Evolutionary conservation across 805 yeast species (phyloP).

Genomic region (Myxozyma geophila): DNA sequence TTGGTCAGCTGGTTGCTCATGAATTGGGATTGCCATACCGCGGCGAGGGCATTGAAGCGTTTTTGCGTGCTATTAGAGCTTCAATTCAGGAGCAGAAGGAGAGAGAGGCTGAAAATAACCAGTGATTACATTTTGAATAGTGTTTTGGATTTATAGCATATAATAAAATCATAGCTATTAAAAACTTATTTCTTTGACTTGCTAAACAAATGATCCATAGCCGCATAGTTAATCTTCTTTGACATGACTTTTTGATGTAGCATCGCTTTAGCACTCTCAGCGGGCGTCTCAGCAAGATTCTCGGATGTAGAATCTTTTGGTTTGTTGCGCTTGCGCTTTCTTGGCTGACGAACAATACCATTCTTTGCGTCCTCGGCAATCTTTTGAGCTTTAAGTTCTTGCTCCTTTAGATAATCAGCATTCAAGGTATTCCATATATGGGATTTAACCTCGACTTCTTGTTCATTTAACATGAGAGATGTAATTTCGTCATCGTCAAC

Average conservation of each 20-base stretch:
- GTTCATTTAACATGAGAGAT: conserved; percentile 58
- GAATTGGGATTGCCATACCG: conserved; percentile 55
- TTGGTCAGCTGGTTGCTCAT: conserved; percentile 54
- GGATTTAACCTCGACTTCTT: conserved; percentile 69
- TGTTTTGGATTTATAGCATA: neutral
- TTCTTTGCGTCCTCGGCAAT: conserved; percentile 84
- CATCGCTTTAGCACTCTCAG: conserved; percentile 79
- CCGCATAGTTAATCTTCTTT: conserved; percentile 86
- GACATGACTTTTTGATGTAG: conserved; percentile 76
- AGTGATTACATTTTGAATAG: neutral
- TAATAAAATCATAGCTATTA: neutral
- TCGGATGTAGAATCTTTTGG: conserved; percentile 41
- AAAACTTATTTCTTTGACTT: conserved; percentile 12
- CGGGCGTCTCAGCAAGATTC: conserved; percentile 60
- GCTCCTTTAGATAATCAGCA: conserved; percentile 81
- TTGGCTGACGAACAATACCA: conserved; percentile 65
- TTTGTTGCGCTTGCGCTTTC: conserved; percentile 46
- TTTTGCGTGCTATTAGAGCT: conserved; percentile 51
- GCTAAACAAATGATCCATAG: conserved; percentile 56
- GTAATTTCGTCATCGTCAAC: conserved; percentile 84
- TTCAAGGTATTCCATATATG: conserved; percentile 89
- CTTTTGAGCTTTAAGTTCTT: conserved; percentile 81
- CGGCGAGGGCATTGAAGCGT: conserved; percentile 62
- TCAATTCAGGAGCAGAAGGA: conserved; percentile 14
- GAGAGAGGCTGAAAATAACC: neutral